Evolutionary conservation across 2,329 filamentous ascomycete species (phyloP).

Genomic region (Fusarium concolor): DNA sequence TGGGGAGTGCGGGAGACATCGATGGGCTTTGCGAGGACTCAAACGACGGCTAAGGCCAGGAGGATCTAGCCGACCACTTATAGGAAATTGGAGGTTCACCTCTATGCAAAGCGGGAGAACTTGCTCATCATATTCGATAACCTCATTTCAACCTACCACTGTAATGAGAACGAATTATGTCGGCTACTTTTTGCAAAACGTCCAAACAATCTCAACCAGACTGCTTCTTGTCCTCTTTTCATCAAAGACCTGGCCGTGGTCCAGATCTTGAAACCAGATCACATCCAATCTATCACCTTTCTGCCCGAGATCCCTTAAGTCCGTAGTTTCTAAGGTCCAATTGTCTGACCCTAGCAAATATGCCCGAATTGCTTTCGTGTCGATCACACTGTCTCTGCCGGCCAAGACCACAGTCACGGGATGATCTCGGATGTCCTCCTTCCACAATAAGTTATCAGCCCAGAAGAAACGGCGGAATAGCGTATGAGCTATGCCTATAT

Average conservation of each 20-base stretch:
- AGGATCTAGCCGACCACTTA: too few relatives aligned
- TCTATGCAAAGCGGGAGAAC: too few relatives aligned
- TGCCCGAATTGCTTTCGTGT: conserved; percentile 62
- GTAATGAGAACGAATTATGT: too few relatives aligned
- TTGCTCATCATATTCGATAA: too few relatives aligned
- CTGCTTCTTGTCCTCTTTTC: conserved; percentile 46
- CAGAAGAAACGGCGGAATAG: conserved; percentile 70
- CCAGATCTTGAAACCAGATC: conserved; percentile 64
- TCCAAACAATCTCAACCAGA: conserved; percentile 48
- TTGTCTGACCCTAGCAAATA: conserved; percentile 58
- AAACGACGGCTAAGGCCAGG: too few relatives aligned
- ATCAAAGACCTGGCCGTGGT: conserved; percentile 68
- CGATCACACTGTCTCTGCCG: conserved; percentile 65
- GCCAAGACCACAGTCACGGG: conserved; percentile 62
- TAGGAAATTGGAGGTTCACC: too few relatives aligned
- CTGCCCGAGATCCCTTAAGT: conserved; percentile 46
- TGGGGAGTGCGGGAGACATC: too few relatives aligned
- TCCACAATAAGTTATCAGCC: conserved; percentile 71
- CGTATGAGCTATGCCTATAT: conserved; percentile 69
- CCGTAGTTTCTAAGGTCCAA: conserved; percentile 28
- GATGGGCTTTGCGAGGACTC: too few relatives aligned
- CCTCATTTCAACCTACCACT: too few relatives aligned
- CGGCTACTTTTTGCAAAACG: conserved; percentile 5
- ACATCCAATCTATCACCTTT: conserved; percentile 59
- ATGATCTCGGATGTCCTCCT: conserved; percentile 60